phyloP scores from a whole-genome alignment of 106 monocot genomes.

The Dendrobium officinale region DNA sequence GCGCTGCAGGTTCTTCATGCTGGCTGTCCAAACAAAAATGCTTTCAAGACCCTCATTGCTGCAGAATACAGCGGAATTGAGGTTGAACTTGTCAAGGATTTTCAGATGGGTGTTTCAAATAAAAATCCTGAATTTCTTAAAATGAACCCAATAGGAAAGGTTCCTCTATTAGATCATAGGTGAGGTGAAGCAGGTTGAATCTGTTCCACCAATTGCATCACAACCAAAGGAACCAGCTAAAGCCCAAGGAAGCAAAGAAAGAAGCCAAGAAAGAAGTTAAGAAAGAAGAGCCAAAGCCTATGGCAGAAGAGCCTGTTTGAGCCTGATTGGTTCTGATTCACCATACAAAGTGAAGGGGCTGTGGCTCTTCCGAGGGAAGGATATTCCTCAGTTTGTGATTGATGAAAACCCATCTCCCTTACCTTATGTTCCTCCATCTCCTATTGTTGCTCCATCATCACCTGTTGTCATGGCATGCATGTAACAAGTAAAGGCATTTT shows the following conservation, averaged over 20 bases:
- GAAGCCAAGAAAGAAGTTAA: slow-evolving; percentile 32
- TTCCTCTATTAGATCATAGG: slow-evolving; percentile 31
- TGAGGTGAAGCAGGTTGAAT: slow-evolving; percentile 69
- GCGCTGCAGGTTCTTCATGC: slow-evolving; percentile 44
- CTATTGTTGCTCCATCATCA: slow-evolving; percentile 16
- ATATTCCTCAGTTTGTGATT: slow-evolving; percentile 43
- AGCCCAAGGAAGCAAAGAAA: slow-evolving; percentile 38
- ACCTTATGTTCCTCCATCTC: slow-evolving; percentile 17
- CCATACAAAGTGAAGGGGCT: slow-evolving; percentile 61
- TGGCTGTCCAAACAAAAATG: slow-evolving; percentile 54
- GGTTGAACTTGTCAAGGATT: slow-evolving; percentile 54
- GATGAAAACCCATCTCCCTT: slow-evolving; percentile 24
- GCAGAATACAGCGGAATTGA: slow-evolving; percentile 72
- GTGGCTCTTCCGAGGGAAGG: slow-evolving; percentile 54
- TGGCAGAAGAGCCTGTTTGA: slow-evolving; percentile 18
- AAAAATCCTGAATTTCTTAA: slow-evolving; percentile 73
- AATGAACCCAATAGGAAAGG: slow-evolving; percentile 93
- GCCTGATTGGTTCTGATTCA: slow-evolving; percentile 34
- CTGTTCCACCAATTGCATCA: slow-evolving; percentile 40
- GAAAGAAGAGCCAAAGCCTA: slow-evolving; percentile 56
- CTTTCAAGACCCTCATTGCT: slow-evolving; percentile 69
- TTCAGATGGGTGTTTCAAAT: slow-evolving; percentile 86
- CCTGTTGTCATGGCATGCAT: neutral
- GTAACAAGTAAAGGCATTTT: neutral
- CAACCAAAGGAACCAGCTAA: slow-evolving; percentile 25